phyloP scores from a whole-genome alignment of 352 stramenopile species.

The Plasmopara halstedii region DNA sequence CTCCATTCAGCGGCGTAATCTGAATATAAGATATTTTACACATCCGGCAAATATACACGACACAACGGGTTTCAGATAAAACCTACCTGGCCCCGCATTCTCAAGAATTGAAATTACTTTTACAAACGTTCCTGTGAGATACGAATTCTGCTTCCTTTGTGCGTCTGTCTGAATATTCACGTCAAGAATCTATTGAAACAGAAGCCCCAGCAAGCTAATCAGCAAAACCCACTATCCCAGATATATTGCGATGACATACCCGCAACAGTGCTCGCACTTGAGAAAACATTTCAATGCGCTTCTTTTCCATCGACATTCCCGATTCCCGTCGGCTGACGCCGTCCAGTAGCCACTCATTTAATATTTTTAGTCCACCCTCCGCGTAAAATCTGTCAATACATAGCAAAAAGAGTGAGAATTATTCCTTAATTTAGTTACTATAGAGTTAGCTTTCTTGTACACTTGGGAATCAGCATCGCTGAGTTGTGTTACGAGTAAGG shows the following conservation, averaged over 20 bases:
- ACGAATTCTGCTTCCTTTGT: slow-evolving; percentile 60
- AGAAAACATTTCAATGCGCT: slow-evolving; percentile 59
- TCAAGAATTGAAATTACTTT: slow-evolving; percentile 64
- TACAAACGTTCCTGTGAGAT: slow-evolving; percentile 43
- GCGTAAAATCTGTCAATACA: slow-evolving; percentile 50
- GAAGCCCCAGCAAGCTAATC: no score
- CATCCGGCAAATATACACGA: neutral
- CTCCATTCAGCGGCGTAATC: slow-evolving; percentile 68
- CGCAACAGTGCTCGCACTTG: slow-evolving; percentile 68
- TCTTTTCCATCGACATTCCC: slow-evolving; percentile 49
- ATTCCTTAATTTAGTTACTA: neutral
- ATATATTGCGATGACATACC: slow-evolving; percentile 18
- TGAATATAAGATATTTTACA: slow-evolving; percentile 7
- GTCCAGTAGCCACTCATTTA: slow-evolving; percentile 67
- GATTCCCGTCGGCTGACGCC: slow-evolving; percentile 28
- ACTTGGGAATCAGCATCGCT: slow-evolving; percentile 62
- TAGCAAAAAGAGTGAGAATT: neutral
- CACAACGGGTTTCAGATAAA: no score
- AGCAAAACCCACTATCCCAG: no score
- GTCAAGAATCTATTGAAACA: slow-evolving; percentile 46
- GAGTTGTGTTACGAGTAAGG: slow-evolving; percentile 61
- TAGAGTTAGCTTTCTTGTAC: slow-evolving; percentile 23
- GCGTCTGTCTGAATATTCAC: slow-evolving; percentile 61
- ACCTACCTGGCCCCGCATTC: slow-evolving; percentile 43
- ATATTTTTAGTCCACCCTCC: slow-evolving; percentile 58